phyloP scores from a whole-genome alignment of 2,329 filamentous ascomycete genomes.

The Ceratocystis huliohia region DNA sequence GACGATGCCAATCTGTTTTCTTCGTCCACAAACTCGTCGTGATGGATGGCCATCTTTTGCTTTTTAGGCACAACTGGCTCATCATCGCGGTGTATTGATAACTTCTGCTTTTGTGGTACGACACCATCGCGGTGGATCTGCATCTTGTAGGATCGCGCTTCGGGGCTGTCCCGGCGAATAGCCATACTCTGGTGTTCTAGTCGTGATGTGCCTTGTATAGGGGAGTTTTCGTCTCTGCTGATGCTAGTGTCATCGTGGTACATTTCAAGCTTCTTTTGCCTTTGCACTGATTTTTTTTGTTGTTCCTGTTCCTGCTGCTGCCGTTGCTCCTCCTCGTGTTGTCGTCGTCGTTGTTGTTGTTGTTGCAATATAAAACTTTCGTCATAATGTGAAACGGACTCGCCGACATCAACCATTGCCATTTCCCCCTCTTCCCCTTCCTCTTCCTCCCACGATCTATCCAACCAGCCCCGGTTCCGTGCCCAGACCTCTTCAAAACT shows the following conservation, averaged over 20 bases:
- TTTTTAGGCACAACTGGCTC: slow-evolving; percentile 18
- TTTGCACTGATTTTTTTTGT: background rate
- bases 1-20: slow-evolving; percentile 3
- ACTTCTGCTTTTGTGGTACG: slow-evolving; percentile 19
- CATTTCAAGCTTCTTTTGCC: slow-evolving; percentile 16
- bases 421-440: slow-evolving; percentile 29
- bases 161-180: slow-evolving; percentile 13
- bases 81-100: slow-evolving; percentile 20
- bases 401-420: slow-evolving; percentile 12
- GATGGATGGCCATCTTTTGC: slow-evolving; percentile 19
- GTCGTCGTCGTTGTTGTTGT: background rate
- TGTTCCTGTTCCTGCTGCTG: background rate
- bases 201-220: background rate
- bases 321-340: background rate
- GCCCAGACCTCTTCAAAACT: slow-evolving; percentile 91
- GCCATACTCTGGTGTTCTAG: background rate
- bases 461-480: slow-evolving; percentile 55
- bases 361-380: slow-evolving; percentile 15
- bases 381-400: slow-evolving; percentile 13
- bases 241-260: slow-evolving; percentile 1
- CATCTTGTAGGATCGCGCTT: slow-evolving; percentile 12
- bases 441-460: slow-evolving; percentile 43
- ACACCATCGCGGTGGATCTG: slow-evolving; percentile 13
- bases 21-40: slow-evolving; percentile 14
- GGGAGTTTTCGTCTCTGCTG: background rate